phyloP scores from a whole-genome alignment of 371 early-diverging fungal genomes.

The Lichtheimia ramosa region DNA sequence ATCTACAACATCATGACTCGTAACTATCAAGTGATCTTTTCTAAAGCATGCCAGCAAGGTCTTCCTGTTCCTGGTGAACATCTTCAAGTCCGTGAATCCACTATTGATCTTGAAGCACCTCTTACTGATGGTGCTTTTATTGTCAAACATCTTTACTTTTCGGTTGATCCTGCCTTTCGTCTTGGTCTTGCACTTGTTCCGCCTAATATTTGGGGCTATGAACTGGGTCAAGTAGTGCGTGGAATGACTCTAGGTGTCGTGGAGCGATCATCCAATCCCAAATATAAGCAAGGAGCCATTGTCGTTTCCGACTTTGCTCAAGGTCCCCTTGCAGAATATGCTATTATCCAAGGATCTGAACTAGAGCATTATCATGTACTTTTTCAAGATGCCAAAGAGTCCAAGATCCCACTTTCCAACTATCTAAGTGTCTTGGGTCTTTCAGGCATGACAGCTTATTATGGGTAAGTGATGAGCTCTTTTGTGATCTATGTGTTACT shows the following conservation, averaged over 20 bases:
- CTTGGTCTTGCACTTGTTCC: conserved; percentile 39
- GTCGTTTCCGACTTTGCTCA: conserved; percentile 51
- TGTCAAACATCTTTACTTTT: conserved; percentile 46
- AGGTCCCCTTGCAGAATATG: conserved; percentile 52
- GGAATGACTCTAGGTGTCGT: conserved; percentile 64
- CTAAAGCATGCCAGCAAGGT: conserved; percentile 31
- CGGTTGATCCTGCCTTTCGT: conserved; percentile 55
- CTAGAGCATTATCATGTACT: conserved; percentile 20
- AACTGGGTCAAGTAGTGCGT: conserved; percentile 53
- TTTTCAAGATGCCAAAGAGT: conserved; percentile 31
- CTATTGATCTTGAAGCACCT: conserved; percentile 42
- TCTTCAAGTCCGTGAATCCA: conserved; percentile 37
- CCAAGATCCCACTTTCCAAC: conserved; percentile 42
- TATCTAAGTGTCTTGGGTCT: conserved; percentile 57
- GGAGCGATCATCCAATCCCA: conserved; percentile 49
- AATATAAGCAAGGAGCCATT: conserved; percentile 59
- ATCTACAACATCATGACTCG: conserved; percentile 3
- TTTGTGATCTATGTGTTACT: not conserved
- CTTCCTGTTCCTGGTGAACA: conserved; percentile 43
- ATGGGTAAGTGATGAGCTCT: conserved; percentile 14
- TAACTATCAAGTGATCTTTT: conserved; percentile 27
- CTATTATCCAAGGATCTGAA: conserved; percentile 18
- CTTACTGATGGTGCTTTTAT: conserved; percentile 57
- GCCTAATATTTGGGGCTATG: conserved; percentile 55
- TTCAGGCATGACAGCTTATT: conserved; percentile 53